phyloP scores from a whole-genome alignment of 768 basidiomycete species.

The Lentinula edodes region DNA sequence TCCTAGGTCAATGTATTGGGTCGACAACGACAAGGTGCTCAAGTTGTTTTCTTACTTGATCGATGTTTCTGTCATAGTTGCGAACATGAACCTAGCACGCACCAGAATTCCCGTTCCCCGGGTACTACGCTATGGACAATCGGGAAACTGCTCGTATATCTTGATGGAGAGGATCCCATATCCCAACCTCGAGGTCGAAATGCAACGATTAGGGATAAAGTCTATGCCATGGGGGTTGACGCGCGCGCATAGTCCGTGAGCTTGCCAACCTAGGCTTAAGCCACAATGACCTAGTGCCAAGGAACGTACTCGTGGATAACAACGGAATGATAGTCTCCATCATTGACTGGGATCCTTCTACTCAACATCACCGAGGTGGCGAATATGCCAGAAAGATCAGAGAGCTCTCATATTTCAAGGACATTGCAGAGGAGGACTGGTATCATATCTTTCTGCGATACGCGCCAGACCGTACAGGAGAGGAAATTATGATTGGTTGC shows the following conservation, averaged over 20 bases:
- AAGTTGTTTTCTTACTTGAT: constrained; percentile 1
- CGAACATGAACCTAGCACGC: neutral
- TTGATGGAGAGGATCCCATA: constrained; percentile 8
- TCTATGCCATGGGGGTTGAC: neutral
- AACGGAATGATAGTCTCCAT: neutral
- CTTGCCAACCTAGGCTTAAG: neutral
- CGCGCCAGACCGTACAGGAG: neutral
- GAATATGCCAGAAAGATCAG: neutral
- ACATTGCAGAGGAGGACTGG: neutral
- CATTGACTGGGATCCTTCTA: neutral
- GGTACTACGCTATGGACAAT: neutral
- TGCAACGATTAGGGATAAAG: neutral
- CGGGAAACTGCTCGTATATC: constrained; percentile 7
- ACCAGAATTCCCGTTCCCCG: neutral
- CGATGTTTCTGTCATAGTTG: constrained; percentile 2
- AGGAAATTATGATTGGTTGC: neutral
- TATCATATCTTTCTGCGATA: neutral
- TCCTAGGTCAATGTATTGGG: neutral
- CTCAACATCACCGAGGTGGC: neutral
- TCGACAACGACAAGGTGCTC: neutral
- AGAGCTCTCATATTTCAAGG: neutral
- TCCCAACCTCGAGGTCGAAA: neutral
- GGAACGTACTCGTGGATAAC: neutral
- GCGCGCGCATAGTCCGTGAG: neutral
- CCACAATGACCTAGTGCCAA: neutral